phyloP scores from a whole-genome alignment of 495 filamentous ascomycete species.

The Aspergillus steynii region DNA sequence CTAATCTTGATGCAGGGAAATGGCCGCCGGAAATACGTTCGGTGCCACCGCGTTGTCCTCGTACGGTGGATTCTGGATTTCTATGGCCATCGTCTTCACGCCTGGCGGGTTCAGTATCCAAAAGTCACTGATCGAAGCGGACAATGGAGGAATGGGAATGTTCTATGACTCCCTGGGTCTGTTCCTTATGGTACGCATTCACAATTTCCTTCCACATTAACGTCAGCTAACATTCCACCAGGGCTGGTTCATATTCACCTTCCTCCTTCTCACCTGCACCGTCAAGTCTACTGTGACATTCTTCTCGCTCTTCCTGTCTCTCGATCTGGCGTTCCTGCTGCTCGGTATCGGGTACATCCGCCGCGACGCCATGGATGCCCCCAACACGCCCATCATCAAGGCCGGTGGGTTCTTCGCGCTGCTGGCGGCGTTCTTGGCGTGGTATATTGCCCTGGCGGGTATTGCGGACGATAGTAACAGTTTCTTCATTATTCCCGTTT shows the following conservation, averaged over 20 bases:
- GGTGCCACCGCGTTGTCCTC: slow-evolving; percentile 91
- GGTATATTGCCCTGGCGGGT: slow-evolving; percentile 91
- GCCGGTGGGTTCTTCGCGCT: slow-evolving; percentile 81
- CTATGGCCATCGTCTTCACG: slow-evolving; percentile 77
- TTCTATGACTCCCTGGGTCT: slow-evolving; percentile 68
- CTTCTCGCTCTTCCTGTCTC: slow-evolving; percentile 83
- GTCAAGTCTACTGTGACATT: slow-evolving; percentile 88
- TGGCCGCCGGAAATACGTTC: slow-evolving; percentile 76
- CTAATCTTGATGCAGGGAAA: neutral
- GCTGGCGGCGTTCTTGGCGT: slow-evolving; percentile 79
- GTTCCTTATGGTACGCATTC: slow-evolving; percentile 62
- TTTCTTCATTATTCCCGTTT: slow-evolving; percentile 86
- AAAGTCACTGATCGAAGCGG: slow-evolving; percentile 31
- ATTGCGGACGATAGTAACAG: slow-evolving; percentile 75
- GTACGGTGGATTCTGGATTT: slow-evolving; percentile 91
- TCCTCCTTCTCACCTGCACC: slow-evolving; percentile 75
- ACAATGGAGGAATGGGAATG: slow-evolving; percentile 30
- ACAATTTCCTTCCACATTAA: neutral
- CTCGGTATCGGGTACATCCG: slow-evolving; percentile 67
- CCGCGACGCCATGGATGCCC: slow-evolving; percentile 34
- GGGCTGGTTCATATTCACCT: slow-evolving; percentile 93
- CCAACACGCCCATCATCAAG: slow-evolving; percentile 54
- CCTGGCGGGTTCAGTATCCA: slow-evolving; percentile 59
- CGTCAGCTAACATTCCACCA: slow-evolving; percentile 17
- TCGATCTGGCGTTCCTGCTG: slow-evolving; percentile 81